Evolutionary conservation across 1,284 basidiomycete species (phyloP), one percentile per base, ranked within the genome.

Genomic region (Cryptococcus sp.): DNA sequence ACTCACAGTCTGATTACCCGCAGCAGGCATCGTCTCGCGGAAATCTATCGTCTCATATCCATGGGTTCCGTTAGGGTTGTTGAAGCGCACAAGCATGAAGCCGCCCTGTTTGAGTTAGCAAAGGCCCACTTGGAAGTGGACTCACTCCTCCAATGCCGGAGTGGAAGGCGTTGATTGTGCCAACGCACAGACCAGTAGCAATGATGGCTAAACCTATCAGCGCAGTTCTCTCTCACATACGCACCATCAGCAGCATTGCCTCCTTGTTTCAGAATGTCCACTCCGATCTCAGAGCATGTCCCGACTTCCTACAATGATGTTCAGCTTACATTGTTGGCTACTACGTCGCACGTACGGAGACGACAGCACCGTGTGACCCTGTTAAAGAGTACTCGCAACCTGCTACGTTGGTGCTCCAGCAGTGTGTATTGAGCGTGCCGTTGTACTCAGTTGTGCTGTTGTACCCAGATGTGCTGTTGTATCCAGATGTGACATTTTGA

Each of bases 21-120:
- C 70, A 8, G 72, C 75, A 0, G 79, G 79, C 64, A 72, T 69
- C 4, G 70, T 74, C 67, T 80, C 80, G 16, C 80, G 69, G 62
- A 80, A 79, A 66, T 81, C 79, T 37, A 80, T 72, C 34, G 72
- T 71, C 25, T 74, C 64, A 55, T 79, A 77, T 6, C 58, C 68
- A 41, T 68, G 65, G 15, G 58, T 53, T 6, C 69, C 70, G 15
- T 67, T 62, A 15, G 55, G 17, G 43, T 61, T 59, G 46, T 66
- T 67, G 65, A 55, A 65, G 23, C 69, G 52, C 44, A 69, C 65
- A 26, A 69, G 48, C 56, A 63, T 60, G 62, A 69, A 69, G 15
- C 67, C 67, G 6, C 63, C 61, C 59, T 60, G 29, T 34, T 10
- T n/a, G 8, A 3, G 23, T 58, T 50, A 58, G 58, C 50, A 8